Evolutionary conservation across 1,139 yeast species (phyloP).

Genomic region (Geotrichum klebahnii): DNA sequence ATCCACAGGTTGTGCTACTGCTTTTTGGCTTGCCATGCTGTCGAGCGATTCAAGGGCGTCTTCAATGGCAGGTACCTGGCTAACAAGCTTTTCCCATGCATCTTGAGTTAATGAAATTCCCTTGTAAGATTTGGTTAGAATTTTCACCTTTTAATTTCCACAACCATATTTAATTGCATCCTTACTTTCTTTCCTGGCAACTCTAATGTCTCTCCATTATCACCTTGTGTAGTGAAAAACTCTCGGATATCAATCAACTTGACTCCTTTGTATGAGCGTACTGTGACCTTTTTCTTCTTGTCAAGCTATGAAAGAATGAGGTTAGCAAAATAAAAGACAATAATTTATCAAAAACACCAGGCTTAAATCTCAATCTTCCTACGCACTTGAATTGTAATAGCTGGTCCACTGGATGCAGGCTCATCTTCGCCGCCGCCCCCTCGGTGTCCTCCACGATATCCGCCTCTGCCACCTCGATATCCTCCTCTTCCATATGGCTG

Average conservation of each 20-base stretch:
- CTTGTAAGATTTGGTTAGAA: conserved; percentile 24
- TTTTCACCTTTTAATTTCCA: not conserved
- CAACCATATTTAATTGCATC: not conserved
- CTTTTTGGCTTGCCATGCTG: not conserved
- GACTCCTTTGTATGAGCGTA: conserved; percentile 61
- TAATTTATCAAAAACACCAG: not conserved
- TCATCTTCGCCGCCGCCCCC: conserved; percentile 9
- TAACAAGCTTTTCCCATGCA: conserved; percentile 57
- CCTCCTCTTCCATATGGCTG: conserved; percentile 17
- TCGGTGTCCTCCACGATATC: conserved; percentile 9
- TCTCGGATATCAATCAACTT: conserved; percentile 77
- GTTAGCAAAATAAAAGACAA: not conserved
- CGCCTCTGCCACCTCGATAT: conserved; percentile 15
- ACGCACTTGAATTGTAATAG: conserved; percentile 19
- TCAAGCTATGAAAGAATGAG: conserved; percentile 46
- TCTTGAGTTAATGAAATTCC: conserved; percentile 77
- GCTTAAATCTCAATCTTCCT: not conserved
- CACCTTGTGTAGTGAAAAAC: conserved; percentile 57
- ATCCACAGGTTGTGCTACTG: not conserved
- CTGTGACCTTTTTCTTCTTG: conserved; percentile 64
- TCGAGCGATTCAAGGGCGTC: conserved; percentile 49
- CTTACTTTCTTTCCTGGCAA: conserved; percentile 70
- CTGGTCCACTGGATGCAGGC: conserved; percentile 13
- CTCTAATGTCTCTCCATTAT: conserved; percentile 44
- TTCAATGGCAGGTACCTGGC: conserved; percentile 52